Conservation (phyloP, 371 early-diverging fungal genomes). For the Syncephalastrum sp. region DNA sequence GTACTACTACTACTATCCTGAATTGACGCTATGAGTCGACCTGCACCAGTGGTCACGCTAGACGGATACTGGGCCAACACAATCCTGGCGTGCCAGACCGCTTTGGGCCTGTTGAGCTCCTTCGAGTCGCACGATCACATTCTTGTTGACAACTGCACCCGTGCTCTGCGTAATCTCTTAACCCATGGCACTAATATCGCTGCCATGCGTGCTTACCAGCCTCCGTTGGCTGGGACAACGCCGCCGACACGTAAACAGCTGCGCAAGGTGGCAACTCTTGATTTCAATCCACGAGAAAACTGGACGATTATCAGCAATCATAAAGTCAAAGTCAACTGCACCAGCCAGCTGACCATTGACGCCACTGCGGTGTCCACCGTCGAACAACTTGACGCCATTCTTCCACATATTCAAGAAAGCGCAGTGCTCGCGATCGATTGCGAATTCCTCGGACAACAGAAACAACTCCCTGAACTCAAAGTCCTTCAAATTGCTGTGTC, state of each 20-base stretch:
- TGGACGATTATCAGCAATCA: constrained; percentile 21
- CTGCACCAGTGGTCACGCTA: no score
- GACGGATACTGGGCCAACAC: constrained; percentile 25
- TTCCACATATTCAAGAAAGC: constrained; percentile 13
- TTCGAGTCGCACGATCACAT: constrained; percentile 20
- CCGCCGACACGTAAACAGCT: neutral
- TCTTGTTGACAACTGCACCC: constrained; percentile 12
- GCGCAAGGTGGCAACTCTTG: constrained; percentile 10
- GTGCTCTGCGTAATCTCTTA: constrained; percentile 23
- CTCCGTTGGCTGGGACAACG: constrained; percentile 5
- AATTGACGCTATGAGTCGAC: no score
- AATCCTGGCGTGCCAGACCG: constrained; percentile 18
- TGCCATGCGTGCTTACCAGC: constrained; percentile 11
- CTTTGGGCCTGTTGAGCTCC: constrained; percentile 16
- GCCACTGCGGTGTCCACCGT: constrained; percentile 20
- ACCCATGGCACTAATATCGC: constrained; percentile 17
- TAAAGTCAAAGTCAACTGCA: constrained; percentile 10
- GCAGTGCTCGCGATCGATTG: constrained; percentile 35
- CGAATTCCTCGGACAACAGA: constrained; percentile 37
- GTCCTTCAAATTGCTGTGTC: constrained; percentile 43
- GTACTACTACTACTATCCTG: no score
- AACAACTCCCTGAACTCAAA: constrained; percentile 32
- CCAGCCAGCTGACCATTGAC: constrained; percentile 13
- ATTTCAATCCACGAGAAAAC: constrained; percentile 16
- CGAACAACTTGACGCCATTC: constrained; percentile 20